A percentile compares a stretch with the other conserved stretches of the same genome.
Evolutionary conservation across 257 asterid species (phyloP).

Genomic region (Gentiana macrophylla): DNA sequence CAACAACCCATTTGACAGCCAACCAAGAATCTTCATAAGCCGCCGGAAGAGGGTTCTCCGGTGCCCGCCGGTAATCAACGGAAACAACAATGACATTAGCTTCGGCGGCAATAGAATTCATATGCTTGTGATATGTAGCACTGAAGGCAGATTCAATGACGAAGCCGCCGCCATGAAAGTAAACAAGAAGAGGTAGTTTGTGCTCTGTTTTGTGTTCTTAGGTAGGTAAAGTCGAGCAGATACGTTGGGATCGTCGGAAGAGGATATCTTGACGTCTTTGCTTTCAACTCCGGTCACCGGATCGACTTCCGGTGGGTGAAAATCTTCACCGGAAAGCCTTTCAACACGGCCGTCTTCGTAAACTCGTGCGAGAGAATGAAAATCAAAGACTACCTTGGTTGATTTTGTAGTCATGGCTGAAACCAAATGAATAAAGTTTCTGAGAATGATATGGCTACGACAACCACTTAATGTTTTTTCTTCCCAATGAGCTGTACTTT

Average conservation of each 20-base stretch:
- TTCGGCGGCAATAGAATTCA: slow-evolving; percentile 20
- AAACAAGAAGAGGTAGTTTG: slow-evolving; percentile 41
- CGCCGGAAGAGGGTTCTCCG: slow-evolving; percentile 42
- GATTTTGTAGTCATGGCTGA: slow-evolving; percentile 25
- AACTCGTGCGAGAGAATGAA: slow-evolving; percentile 13
- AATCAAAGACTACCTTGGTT: slow-evolving; percentile 22
- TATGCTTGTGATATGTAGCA: slow-evolving; percentile 22
- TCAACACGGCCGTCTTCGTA: slow-evolving; percentile 36
- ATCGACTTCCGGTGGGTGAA: slow-evolving; percentile 23
- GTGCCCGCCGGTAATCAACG: slow-evolving; percentile 55
- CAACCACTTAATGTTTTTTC: too few species aligned
- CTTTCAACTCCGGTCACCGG: slow-evolving; percentile 25
- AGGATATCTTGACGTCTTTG: slow-evolving; percentile 32
- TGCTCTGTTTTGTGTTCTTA: slow-evolving; percentile 5
- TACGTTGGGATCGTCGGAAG: slow-evolving; percentile 13
- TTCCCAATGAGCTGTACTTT: too few species aligned
- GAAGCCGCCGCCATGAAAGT: slow-evolving; percentile 53
- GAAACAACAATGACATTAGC: slow-evolving; percentile 40
- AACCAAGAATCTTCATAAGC: slow-evolving; percentile 68
- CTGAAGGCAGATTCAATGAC: slow-evolving; percentile 27
- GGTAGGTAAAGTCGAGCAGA: slow-evolving; percentile 41
- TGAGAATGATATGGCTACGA: too few species aligned
- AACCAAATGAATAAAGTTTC: too few species aligned
- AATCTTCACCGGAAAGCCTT: slow-evolving; percentile 6
- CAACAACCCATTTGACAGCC: slow-evolving; percentile 48